Conservation (phyloP, 2,329 filamentous ascomycete species). For the Penicillium sp. region DNA sequence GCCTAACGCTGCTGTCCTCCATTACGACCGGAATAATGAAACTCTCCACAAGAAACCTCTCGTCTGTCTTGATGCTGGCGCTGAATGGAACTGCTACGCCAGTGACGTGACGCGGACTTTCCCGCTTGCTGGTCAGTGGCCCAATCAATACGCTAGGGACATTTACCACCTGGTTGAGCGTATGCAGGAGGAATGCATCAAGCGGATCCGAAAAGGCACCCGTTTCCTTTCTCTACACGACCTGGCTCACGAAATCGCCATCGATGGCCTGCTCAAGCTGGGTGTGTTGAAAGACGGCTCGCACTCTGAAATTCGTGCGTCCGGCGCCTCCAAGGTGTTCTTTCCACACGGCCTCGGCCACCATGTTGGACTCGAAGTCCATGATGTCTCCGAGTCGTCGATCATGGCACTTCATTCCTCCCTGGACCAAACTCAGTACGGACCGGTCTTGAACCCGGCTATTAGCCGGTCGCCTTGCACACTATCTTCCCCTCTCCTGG, state of each 20-base stretch:
- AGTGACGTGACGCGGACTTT: slow-evolving; percentile 79
- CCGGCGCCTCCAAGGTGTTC: slow-evolving; percentile 38
- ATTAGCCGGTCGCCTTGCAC: slow-evolving; percentile 29
- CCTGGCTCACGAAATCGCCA: slow-evolving; percentile 74
- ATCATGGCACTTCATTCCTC: slow-evolving; percentile 29
- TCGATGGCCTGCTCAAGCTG: slow-evolving; percentile 69
- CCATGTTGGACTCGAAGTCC: slow-evolving; percentile 50
- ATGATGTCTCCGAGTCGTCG: slow-evolving; percentile 39
- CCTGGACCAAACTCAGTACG: slow-evolving; percentile 12
- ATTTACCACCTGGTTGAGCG: slow-evolving; percentile 79
- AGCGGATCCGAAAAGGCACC: slow-evolving; percentile 66
- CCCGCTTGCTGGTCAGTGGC: slow-evolving; percentile 64
- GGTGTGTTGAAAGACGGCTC: slow-evolving; percentile 66
- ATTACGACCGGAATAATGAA: slow-evolving; percentile 78
- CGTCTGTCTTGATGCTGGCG: slow-evolving; percentile 78
- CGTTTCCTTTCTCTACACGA: slow-evolving; percentile 78
- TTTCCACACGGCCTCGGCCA: slow-evolving; percentile 54
- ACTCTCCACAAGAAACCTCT: slow-evolving; percentile 67
- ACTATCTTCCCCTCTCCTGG: slow-evolving; percentile 36
- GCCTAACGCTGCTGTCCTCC: slow-evolving; percentile 74
- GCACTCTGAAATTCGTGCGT: slow-evolving; percentile 46
- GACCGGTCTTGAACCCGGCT: slow-evolving; percentile 12
- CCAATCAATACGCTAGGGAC: slow-evolving; percentile 60
- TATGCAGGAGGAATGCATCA: slow-evolving; percentile 80
- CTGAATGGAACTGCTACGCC: slow-evolving; percentile 69